Evolutionary conservation across 2,329 filamentous ascomycete genomes (phyloP).

Genomic region (Colletotrichum sp.): DNA sequence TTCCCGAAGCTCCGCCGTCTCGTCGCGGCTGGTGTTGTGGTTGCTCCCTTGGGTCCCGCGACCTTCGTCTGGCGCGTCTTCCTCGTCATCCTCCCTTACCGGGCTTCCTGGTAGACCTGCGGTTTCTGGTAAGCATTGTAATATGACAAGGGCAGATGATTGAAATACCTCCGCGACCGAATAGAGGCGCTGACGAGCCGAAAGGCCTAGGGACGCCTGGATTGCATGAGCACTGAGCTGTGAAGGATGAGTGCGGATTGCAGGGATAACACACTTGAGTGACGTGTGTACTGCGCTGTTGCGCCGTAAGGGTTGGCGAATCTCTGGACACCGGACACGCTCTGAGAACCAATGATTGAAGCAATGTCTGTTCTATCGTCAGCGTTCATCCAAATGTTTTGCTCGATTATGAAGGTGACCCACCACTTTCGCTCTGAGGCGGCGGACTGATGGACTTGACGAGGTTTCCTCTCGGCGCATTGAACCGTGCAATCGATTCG

Average conservation of each 20-base stretch:
- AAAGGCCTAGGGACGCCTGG: neutral
- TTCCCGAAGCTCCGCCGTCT: slow-evolving; percentile 2
- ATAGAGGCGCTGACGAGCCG: neutral
- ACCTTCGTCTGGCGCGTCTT: neutral
- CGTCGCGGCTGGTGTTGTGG: neutral
- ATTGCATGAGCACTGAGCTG: neutral
- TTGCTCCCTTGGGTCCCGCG: neutral
- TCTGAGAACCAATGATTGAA: slow-evolving; percentile 13
- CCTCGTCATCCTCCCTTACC: neutral
- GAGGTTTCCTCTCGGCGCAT: neutral
- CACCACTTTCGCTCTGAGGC: slow-evolving; percentile 9
- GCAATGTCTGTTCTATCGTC: neutral
- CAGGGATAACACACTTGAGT: neutral
- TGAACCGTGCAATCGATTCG: neutral
- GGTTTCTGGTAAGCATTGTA: neutral
- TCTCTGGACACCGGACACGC: neutral
- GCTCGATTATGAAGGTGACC: neutral
- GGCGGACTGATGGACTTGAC: slow-evolving; percentile 8
- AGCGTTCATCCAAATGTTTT: neutral
- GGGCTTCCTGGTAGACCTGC: neutral
- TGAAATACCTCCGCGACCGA: neutral
- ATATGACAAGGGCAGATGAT: neutral
- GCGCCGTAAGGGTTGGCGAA: neutral
- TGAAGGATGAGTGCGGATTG: neutral
- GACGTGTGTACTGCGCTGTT: neutral